Conservation (phyloP, 140 eudicot species). For the Senecio squalidus region DNA sequence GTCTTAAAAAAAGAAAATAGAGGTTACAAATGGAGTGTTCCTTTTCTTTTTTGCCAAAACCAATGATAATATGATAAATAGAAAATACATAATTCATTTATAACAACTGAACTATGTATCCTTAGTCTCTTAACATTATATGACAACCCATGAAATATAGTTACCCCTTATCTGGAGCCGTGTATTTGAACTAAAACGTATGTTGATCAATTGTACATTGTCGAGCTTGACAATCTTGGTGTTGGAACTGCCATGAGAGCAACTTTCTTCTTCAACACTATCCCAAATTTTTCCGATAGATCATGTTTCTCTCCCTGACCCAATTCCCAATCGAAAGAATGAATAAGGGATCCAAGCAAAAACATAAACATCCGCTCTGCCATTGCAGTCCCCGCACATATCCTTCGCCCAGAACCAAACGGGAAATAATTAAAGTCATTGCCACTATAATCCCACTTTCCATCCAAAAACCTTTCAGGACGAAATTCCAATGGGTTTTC, state of each 20-base stretch:
- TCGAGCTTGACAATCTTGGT: constrained; percentile 31
- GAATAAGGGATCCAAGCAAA: constrained; percentile 27
- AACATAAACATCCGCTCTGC: constrained; percentile 48
- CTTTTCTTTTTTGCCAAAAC: too few species aligned
- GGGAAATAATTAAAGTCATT: constrained; percentile 46
- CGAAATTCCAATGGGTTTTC: constrained; percentile 34
- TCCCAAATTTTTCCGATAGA: constrained; percentile 41
- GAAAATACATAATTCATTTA: too few species aligned
- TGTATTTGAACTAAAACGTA: background rate
- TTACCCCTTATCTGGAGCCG: background rate
- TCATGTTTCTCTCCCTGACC: constrained; percentile 21
- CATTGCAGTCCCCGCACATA: constrained; percentile 38
- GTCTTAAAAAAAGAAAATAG: too few species aligned
- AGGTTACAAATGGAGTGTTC: too few species aligned
- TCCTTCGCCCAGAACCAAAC: constrained; percentile 53
- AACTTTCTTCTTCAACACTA: constrained; percentile 40
- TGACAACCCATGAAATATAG: too few species aligned
- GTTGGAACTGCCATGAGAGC: constrained; percentile 36
- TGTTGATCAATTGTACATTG: constrained; percentile 29
- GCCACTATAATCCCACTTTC: constrained; percentile 32
- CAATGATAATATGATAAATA: too few species aligned
- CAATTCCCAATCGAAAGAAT: constrained; percentile 33
- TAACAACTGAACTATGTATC: too few species aligned
- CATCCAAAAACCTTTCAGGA: constrained; percentile 51
- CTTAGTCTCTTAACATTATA: too few species aligned